A percentile compares a stretch with the other conserved stretches of the same genome.
phyloP scores from a whole-genome alignment of 2,329 filamentous ascomycete genomes.

The Scytalidium sp. region DNA sequence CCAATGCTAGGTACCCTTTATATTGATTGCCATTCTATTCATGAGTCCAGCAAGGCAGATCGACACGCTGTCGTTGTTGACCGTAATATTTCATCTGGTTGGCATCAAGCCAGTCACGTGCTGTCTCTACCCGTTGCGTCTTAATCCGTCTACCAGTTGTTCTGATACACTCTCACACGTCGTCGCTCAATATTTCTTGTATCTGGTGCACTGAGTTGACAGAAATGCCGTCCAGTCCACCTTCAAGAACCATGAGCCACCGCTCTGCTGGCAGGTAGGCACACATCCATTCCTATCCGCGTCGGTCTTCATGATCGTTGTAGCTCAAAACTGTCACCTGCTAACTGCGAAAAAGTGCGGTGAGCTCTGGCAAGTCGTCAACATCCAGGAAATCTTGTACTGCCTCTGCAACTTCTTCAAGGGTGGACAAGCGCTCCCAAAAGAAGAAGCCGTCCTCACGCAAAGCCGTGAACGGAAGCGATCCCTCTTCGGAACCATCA shows the following conservation, averaged over 20 bases:
- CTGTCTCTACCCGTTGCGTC: no score
- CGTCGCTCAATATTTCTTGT: neutral
- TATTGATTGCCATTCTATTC: no score
- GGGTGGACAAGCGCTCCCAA: constrained; percentile 46
- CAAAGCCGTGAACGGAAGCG: neutral
- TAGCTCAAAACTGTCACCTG: neutral
- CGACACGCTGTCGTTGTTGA: no score
- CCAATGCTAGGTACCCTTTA: no score
- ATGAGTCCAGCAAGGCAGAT: no score
- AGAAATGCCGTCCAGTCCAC: neutral
- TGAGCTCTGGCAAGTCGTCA: neutral
- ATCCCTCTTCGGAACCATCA: constrained; percentile 53
- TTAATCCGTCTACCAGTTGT: no score
- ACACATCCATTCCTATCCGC: neutral
- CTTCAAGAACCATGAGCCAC: neutral
- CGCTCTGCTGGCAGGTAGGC: neutral
- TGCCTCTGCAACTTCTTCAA: constrained; percentile 17
- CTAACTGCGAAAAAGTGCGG: neutral
- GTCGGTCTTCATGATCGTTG: neutral
- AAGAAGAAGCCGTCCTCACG: constrained; percentile 18
- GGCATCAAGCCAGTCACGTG: no score
- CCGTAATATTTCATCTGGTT: no score
- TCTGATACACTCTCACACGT: neutral
- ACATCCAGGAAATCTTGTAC: neutral
- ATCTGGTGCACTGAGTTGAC: neutral